A percentile compares a stretch with the other conserved stretches of the same genome.
Conservation (phyloP, 2,329 filamentous ascomycete species). For the Aspergillus hiratsukae region DNA sequence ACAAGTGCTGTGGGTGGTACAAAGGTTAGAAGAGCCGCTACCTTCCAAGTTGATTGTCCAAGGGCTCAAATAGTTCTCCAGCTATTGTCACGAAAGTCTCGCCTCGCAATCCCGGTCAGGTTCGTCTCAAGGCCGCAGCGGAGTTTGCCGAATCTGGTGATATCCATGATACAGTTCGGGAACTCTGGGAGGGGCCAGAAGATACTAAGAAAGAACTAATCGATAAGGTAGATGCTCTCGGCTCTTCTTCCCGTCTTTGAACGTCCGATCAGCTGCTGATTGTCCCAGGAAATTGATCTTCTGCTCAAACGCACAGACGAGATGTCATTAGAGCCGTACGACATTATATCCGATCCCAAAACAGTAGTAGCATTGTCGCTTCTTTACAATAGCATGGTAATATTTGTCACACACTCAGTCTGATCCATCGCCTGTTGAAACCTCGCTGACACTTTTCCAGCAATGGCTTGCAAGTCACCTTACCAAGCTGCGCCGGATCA, state of each 20-base stretch:
- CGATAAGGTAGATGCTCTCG: slow-evolving; percentile 47
- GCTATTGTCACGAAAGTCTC: slow-evolving; percentile 61
- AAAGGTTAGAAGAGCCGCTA: slow-evolving; percentile 48
- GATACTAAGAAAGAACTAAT: slow-evolving; percentile 54
- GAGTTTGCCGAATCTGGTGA: slow-evolving; percentile 64
- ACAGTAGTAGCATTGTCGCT: slow-evolving; percentile 79
- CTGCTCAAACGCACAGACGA: slow-evolving; percentile 53
- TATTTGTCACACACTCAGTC: not conserved
- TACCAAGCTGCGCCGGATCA: slow-evolving; percentile 75
- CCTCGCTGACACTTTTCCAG: slow-evolving; percentile 24
- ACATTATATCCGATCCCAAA: slow-evolving; percentile 87
- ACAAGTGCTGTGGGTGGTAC: slow-evolving; percentile 87
- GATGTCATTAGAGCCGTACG: slow-evolving; percentile 64
- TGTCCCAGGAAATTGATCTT: slow-evolving; percentile 48
- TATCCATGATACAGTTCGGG: slow-evolving; percentile 65
- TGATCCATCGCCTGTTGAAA: not conserved
- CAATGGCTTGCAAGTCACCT: slow-evolving; percentile 91
- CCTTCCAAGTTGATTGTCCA: no score
- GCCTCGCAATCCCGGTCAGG: slow-evolving; percentile 45
- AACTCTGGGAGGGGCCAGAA: slow-evolving; percentile 56
- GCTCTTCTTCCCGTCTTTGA: not conserved
- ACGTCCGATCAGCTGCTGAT: slow-evolving; percentile 11
- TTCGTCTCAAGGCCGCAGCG: slow-evolving; percentile 69
- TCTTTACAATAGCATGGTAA: slow-evolving; percentile 84
- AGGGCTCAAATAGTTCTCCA: slow-evolving; percentile 15